Evolutionary conservation across 2,329 filamentous ascomycete species (phyloP).

Genomic region (Teratosphaeria epicoccoides): DNA sequence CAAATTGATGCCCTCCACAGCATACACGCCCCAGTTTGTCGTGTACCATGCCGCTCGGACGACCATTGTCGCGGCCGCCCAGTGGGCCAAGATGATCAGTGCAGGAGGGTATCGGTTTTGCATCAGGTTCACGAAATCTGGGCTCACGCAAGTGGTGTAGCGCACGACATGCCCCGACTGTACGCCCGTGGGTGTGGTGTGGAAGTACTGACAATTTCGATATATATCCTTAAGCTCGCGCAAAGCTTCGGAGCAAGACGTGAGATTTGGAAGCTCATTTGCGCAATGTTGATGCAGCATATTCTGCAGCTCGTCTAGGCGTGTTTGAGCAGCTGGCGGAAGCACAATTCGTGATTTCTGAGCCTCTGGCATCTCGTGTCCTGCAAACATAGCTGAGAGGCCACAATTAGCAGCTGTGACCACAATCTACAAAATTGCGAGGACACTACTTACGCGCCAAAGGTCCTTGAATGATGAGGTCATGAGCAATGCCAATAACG

Average conservation of each 20-base stretch:
- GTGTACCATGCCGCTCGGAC: slow-evolving; percentile 13
- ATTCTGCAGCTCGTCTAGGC: slow-evolving; percentile 4
- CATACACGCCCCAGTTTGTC: slow-evolving; percentile 12
- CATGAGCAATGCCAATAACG: slow-evolving; percentile 7
- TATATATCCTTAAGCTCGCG: slow-evolving; percentile 6
- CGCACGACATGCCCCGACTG: not conserved
- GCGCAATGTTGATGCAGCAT: slow-evolving; percentile 4
- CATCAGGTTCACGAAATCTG: slow-evolving; percentile 11
- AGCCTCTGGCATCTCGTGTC: slow-evolving; percentile 3
- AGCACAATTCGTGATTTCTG: slow-evolving; percentile 1
- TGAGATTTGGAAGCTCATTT: not conserved
- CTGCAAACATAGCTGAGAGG: not conserved
- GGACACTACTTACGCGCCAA: slow-evolving; percentile 4
- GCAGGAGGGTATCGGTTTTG: slow-evolving; percentile 10
- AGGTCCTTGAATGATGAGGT: slow-evolving; percentile 8
- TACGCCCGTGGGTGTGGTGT: not conserved
- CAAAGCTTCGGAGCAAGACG: slow-evolving; percentile 4
- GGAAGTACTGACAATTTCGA: slow-evolving; percentile 2
- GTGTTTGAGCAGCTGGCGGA: slow-evolving; percentile 1
- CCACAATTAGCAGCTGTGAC: not conserved
- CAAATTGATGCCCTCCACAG: slow-evolving; percentile 12
- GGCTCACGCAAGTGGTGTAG: not conserved
- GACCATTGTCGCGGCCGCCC: slow-evolving; percentile 9
- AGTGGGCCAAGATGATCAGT: slow-evolving; percentile 17
- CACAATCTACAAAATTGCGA: slow-evolving; percentile 1